A percentile compares a stretch with the other conserved stretches of the same genome.
Evolutionary conservation across 2,329 filamentous ascomycete genomes (phyloP).

Genomic region (Phialocephala subalpina): DNA sequence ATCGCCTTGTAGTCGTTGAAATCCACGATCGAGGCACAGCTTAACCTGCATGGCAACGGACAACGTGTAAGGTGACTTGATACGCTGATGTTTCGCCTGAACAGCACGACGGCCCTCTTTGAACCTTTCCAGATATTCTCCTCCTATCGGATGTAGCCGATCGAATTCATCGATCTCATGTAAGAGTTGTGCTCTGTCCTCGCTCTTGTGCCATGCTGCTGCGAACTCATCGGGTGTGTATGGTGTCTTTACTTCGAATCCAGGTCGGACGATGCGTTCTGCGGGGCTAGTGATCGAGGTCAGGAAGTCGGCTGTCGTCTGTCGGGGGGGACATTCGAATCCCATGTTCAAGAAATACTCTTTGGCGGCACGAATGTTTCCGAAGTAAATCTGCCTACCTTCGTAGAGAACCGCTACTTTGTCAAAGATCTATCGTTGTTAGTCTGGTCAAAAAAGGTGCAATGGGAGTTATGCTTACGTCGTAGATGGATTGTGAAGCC

Average conservation of each 20-base stretch:
- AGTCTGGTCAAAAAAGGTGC: background rate
- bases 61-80: conserved; percentile 82
- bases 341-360: conserved; percentile 76
- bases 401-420: conserved; percentile 73
- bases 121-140: conserved; percentile 46
- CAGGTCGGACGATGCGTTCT: conserved; percentile 62
- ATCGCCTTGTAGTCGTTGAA: conserved; percentile 78
- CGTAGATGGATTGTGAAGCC: conserved; percentile 71
- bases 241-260: conserved; percentile 64
- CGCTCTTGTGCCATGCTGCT: conserved; percentile 56
- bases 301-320: conserved; percentile 69
- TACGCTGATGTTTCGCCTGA: conserved; percentile 51
- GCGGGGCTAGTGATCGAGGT: conserved; percentile 75
- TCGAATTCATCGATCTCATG: conserved; percentile 63
- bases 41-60: conserved; percentile 78
- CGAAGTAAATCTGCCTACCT: conserved; percentile 78
- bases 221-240: conserved; percentile 63
- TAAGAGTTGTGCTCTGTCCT: conserved; percentile 51
- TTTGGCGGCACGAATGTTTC: conserved; percentile 67
- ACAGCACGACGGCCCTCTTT: conserved; percentile 49
- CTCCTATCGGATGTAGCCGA: conserved; percentile 41
- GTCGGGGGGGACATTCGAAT: conserved; percentile 73
- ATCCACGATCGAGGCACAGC: conserved; percentile 84
- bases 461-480: conserved; percentile 20
- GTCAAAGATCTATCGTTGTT: conserved; percentile 61